Conservation (phyloP, 768 basidiomycete genomes). For the Coprinellus micaceus region DNA sequence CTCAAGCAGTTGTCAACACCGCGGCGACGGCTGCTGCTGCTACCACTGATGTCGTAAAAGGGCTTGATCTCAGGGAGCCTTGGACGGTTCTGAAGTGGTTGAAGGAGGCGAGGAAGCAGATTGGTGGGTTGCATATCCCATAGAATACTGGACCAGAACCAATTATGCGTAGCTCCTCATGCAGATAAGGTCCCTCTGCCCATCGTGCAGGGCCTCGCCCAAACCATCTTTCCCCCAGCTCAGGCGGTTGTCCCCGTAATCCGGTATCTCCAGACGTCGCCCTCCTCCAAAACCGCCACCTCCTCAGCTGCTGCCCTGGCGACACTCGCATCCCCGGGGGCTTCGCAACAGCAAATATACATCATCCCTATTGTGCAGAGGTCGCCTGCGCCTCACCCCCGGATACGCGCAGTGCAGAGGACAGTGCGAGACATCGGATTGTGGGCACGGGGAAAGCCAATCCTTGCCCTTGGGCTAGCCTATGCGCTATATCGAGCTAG, state of each 20-base stretch:
- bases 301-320: too few species aligned
- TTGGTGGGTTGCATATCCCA: neutral
- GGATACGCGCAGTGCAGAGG: neutral
- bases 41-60: neutral
- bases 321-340: neutral
- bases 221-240: neutral
- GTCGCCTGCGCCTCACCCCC: neutral
- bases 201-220: neutral
- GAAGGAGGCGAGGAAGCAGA: neutral
- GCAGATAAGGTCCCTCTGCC: slow-evolving; percentile 1
- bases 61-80: neutral
- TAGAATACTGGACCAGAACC: neutral
- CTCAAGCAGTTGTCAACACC: neutral
- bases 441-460: neutral
- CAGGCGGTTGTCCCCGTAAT: neutral
- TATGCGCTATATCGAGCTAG: neutral
- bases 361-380: neutral
- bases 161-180: neutral
- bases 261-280: neutral
- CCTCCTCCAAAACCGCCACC: neutral
- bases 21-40: neutral
- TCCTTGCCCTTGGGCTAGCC: neutral
- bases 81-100: neutral
- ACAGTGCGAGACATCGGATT: neutral
- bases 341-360: neutral